Conservation (phyloP, 2,329 filamentous ascomycete species). For the Aspergillus awamori region DNA sequence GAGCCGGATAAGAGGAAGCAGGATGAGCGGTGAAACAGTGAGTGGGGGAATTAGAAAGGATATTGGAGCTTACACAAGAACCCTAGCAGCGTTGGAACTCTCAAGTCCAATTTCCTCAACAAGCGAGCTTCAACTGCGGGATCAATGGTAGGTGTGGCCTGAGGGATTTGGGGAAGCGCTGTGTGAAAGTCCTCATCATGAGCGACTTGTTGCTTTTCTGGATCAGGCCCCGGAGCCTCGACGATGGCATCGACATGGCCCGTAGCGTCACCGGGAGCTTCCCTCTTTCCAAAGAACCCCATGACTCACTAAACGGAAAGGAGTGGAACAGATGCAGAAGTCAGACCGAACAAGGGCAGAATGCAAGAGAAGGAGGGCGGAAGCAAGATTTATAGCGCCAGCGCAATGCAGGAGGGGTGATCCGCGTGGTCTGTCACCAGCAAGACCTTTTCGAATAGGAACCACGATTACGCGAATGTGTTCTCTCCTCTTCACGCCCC, state of each 20-base stretch:
- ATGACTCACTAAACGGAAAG: constrained; percentile 9
- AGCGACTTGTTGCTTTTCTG: constrained; percentile 31
- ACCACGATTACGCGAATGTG: neutral
- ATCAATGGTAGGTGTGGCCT: constrained; percentile 30
- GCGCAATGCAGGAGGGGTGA: neutral
- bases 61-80: constrained; percentile 41
- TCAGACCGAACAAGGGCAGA: neutral
- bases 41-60: neutral
- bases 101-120: constrained; percentile 41
- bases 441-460: neutral
- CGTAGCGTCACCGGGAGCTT: neutral
- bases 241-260: constrained; percentile 25
- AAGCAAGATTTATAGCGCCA: neutral
- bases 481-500: neutral
- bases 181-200: constrained; percentile 27
- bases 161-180: constrained; percentile 23
- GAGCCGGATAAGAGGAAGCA: neutral
- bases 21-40: neutral
- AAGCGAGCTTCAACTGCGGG: constrained; percentile 40
- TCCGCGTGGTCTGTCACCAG: neutral
- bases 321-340: neutral
- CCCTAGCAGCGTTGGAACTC: constrained; percentile 39
- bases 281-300: constrained; percentile 15
- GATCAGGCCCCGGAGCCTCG: constrained; percentile 25
- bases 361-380: neutral